These are phyloP conservation scores for Kockiozyma suomiensis DNA, from an alignment of 805 yeast genomes.

Conservation along the genomic window DNA sequence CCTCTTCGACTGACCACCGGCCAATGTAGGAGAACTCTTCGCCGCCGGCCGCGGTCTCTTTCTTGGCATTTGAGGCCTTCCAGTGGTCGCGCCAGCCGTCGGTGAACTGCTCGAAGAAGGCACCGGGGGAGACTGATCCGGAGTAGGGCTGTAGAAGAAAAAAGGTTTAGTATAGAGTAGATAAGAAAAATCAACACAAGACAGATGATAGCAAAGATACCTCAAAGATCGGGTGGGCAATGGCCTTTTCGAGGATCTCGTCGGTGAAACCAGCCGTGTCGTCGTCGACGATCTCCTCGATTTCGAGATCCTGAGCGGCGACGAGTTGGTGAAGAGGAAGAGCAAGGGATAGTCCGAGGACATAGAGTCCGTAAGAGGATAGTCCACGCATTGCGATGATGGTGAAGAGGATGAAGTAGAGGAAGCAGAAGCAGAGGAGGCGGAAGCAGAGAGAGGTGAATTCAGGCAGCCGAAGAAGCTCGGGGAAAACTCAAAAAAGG, in stretches of 20 bases:
- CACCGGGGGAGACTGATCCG: conserved; percentile 6
- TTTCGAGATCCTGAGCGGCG: conserved; percentile 23
- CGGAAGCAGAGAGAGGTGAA: background rate
- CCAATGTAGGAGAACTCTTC: conserved; percentile 67
- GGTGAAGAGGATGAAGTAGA: background rate
- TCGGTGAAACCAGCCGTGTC: conserved; percentile 4
- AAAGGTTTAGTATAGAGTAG: background rate
- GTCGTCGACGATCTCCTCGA: conserved; percentile 17
- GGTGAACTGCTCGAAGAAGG: conserved; percentile 52
- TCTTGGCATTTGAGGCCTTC: conserved; percentile 58
- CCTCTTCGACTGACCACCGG: conserved; percentile 72
- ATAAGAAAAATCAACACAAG: background rate
- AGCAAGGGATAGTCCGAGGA: conserved; percentile 17
- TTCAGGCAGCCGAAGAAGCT: background rate
- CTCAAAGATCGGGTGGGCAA: conserved; percentile 19
- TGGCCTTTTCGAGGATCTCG: conserved; percentile 1
- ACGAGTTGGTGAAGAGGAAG: conserved; percentile 10
- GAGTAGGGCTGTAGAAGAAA: conserved; percentile 12
- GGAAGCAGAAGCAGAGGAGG: background rate
- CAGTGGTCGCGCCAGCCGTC: conserved; percentile 48
- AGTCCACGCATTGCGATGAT: conserved; percentile 25
- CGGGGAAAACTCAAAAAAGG: background rate
- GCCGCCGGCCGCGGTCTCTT: conserved; percentile 42
- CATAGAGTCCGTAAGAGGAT: conserved; percentile 17
- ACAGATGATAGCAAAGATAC: background rate